These are phyloP conservation scores for Pichia sp. DNA, from an alignment of 1,139 yeast genomes.

Conservation along the genomic window DNA sequence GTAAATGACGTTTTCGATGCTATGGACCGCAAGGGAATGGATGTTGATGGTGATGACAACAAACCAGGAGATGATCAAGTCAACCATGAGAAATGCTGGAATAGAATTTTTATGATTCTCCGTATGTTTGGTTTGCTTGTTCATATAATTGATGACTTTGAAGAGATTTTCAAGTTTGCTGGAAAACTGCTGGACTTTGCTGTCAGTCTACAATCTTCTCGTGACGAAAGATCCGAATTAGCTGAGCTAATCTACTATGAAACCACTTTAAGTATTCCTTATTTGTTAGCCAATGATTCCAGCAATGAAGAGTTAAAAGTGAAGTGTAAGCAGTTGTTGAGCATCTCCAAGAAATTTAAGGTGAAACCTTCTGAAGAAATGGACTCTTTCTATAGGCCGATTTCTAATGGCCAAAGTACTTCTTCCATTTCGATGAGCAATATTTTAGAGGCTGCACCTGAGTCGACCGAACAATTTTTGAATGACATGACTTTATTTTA, in stretches of 20 bases:
- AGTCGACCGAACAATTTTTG: slow-evolving; percentile 12
- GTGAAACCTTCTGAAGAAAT: slow-evolving; percentile 19
- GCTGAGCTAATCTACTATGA: slow-evolving; percentile 69
- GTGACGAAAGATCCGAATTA: slow-evolving; percentile 45
- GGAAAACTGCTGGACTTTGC: slow-evolving; percentile 54
- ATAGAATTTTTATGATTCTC: slow-evolving; percentile 62
- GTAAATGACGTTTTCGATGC: slow-evolving; percentile 67
- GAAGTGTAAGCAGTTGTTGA: slow-evolving; percentile 44
- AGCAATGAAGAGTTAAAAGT: slow-evolving; percentile 34
- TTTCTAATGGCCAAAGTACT: background rate
- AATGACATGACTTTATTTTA: slow-evolving; percentile 28
- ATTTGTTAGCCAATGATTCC: slow-evolving; percentile 49
- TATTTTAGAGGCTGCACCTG: slow-evolving; percentile 3
- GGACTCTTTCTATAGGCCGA: background rate
- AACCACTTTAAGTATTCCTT: slow-evolving; percentile 67
- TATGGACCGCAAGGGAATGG: slow-evolving; percentile 54
- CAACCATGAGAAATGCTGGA: slow-evolving; percentile 60
- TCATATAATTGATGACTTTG: slow-evolving; percentile 48
- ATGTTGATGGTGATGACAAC: slow-evolving; percentile 26
- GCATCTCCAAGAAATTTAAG: slow-evolving; percentile 41
- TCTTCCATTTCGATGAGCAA: slow-evolving; percentile 8
- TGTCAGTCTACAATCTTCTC: slow-evolving; percentile 47
- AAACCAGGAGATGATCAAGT: slow-evolving; percentile 13
- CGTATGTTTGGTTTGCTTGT: slow-evolving; percentile 66
- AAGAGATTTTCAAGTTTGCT: slow-evolving; percentile 47